phyloP scores from a whole-genome alignment of 1,139 yeast genomes.

The Saccharomyces hybrid region DNA sequence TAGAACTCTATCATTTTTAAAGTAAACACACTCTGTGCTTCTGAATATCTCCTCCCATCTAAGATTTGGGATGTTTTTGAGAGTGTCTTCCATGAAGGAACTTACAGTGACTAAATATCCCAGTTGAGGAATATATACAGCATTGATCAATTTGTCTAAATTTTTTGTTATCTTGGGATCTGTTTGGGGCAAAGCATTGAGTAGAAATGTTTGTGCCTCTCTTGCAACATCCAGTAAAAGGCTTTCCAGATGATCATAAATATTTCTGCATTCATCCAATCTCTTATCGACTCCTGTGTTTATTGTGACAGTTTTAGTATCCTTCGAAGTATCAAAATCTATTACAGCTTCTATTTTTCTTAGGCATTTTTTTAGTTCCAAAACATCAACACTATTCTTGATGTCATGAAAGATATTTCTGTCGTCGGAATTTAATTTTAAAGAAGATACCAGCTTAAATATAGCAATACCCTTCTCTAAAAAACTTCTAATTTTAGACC shows the following conservation, averaged over 20 bases:
- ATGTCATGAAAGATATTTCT: conserved; percentile 7
- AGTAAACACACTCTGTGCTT: conserved; percentile 35
- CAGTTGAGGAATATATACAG: conserved; percentile 40
- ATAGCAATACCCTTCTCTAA: conserved; percentile 9
- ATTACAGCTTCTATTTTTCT: conserved; percentile 23
- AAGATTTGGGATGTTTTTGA: conserved; percentile 10
- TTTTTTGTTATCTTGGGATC: conserved; percentile 9
- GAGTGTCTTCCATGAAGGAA: conserved; percentile 6
- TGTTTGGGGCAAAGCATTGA: conserved; percentile 2
- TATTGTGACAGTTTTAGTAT: conserved; percentile 31
- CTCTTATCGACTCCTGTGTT: conserved; percentile 29
- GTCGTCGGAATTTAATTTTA: conserved; percentile 1
- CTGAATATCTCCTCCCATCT: conserved; percentile 37
- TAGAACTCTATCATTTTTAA: conserved; percentile 31
- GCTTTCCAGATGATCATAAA: conserved; percentile 35
- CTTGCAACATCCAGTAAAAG: conserved; percentile 29
- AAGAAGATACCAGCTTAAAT: conserved; percentile 5
- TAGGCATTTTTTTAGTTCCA: conserved; percentile 10
- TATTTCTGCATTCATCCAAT: conserved; percentile 32
- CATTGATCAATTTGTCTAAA: conserved; percentile 26
- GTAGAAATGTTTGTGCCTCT: conserved; percentile 8
- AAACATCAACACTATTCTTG: conserved; percentile 7
- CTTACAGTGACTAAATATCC: conserved; percentile 36
- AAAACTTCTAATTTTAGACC: conserved; percentile 27
- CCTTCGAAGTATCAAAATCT: conserved; percentile 34